Conservation (phyloP, 2,329 filamentous ascomycete species). For the Paecilomyces sp. region DNA sequence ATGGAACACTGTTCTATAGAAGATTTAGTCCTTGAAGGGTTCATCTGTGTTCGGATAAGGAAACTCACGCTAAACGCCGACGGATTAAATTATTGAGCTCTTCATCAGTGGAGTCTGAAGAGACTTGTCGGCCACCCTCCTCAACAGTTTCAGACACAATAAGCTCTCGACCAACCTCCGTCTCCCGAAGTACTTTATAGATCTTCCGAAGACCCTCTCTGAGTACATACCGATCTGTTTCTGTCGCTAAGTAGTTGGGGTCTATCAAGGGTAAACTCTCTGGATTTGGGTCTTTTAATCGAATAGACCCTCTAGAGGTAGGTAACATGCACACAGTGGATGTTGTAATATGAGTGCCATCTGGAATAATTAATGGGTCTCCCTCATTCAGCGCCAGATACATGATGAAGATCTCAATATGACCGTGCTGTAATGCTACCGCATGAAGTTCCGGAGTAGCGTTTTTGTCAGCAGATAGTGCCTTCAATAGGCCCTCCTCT, state of each 20-base stretch:
- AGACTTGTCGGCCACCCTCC: too few relatives aligned
- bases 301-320: slow-evolving; percentile 15
- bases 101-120: too few relatives aligned
- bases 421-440: slow-evolving; percentile 1
- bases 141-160: slow-evolving; percentile 11
- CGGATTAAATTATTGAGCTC: too few relatives aligned
- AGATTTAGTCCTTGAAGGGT: neutral
- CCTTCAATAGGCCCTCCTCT: slow-evolving; percentile 20
- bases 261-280: slow-evolving; percentile 16
- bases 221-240: slow-evolving; percentile 14
- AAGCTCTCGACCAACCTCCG: slow-evolving; percentile 6
- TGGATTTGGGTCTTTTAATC: slow-evolving; percentile 8
- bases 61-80: slow-evolving; percentile 4
- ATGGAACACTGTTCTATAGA: slow-evolving; percentile 15
- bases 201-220: slow-evolving; percentile 11
- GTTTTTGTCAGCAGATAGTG: slow-evolving; percentile 29
- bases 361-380: slow-evolving; percentile 8
- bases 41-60: too few relatives aligned
- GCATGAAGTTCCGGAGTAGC: slow-evolving; percentile 5
- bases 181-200: slow-evolving; percentile 6
- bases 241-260: slow-evolving; percentile 22
- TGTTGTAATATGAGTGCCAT: slow-evolving; percentile 15
- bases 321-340: slow-evolving; percentile 11
- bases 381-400: slow-evolving; percentile 13
- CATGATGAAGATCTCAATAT: slow-evolving; percentile 15